Evolutionary conservation across 176 grass and related monocot genomes (phyloP).

Genomic region (Aechmea fasciata): DNA sequence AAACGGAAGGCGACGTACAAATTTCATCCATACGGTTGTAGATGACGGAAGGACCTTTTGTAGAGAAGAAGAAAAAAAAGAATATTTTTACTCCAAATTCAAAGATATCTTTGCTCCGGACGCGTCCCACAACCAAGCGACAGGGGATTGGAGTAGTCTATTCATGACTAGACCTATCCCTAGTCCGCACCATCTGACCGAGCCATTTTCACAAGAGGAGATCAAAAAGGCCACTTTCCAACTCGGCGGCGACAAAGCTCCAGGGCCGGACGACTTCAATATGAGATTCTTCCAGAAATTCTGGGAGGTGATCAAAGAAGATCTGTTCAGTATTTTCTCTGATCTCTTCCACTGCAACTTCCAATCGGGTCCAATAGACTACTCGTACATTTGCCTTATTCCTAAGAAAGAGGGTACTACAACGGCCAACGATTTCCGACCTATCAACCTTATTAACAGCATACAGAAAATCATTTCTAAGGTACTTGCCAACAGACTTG

Average conservation of each 20-base stretch:
- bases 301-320: too few species aligned
- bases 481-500: neutral
- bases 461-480: neutral
- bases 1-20: too few species aligned
- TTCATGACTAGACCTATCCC: too few species aligned
- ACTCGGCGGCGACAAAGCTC: neutral
- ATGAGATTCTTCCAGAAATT: neutral
- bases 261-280: neutral
- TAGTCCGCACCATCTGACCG: too few species aligned
- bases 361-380: neutral
- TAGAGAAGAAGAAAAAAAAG: too few species aligned
- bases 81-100: too few species aligned
- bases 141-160: too few species aligned
- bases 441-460: neutral
- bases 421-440: neutral
- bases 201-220: neutral
- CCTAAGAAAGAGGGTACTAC: neutral
- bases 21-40: too few species aligned
- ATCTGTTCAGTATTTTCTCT: neutral
- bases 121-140: accelerated
- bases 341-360: neutral
- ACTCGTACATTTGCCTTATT: neutral
- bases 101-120: too few species aligned
- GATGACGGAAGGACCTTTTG: too few species aligned
- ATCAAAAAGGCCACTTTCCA: neutral